Evolutionary conservation across 306 rosid species (phyloP).

Genomic region (Herpetospermum pedunculosum): DNA sequence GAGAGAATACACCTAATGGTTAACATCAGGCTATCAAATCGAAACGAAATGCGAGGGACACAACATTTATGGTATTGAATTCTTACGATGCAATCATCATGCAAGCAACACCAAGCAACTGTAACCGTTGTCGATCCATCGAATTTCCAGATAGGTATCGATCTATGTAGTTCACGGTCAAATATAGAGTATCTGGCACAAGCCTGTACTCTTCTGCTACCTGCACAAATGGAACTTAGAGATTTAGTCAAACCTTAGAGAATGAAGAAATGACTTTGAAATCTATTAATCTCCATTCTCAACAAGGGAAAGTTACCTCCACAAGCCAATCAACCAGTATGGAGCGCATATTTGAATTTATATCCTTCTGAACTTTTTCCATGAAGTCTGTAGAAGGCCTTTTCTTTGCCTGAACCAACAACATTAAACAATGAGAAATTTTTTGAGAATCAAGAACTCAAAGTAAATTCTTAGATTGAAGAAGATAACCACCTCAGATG

Average conservation of each 20-base stretch:
- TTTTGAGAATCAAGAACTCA: background rate
- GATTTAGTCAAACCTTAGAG: background rate
- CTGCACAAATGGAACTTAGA: slow-evolving; percentile 30
- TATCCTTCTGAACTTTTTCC: slow-evolving; percentile 78
- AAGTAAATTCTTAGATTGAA: background rate
- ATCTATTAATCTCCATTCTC: background rate
- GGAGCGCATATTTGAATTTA: slow-evolving; percentile 78
- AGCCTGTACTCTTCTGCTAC: slow-evolving; percentile 97
- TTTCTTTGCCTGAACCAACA: slow-evolving; percentile 51
- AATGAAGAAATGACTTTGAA: background rate
- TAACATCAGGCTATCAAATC: background rate
- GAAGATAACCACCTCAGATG: slow-evolving; percentile 54
- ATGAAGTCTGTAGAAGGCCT: slow-evolving; percentile 81
- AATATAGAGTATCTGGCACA: slow-evolving; percentile 86
- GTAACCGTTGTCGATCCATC: slow-evolving; percentile 75
- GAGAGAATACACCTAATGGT: slow-evolving; percentile 13
- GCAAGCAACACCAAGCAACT: slow-evolving; percentile 89
- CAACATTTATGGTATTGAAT: background rate
- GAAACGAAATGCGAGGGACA: background rate
- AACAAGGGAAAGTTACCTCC: slow-evolving; percentile 43
- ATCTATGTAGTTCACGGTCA: slow-evolving; percentile 88
- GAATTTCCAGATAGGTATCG: slow-evolving; percentile 83
- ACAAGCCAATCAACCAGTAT: slow-evolving; percentile 93
- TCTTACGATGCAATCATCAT: slow-evolving; percentile 99
- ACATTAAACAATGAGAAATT: background rate